Conservation (phyloP, 2,329 filamentous ascomycete genomes). For the Monilinia vaccinii-corymbosi region DNA sequence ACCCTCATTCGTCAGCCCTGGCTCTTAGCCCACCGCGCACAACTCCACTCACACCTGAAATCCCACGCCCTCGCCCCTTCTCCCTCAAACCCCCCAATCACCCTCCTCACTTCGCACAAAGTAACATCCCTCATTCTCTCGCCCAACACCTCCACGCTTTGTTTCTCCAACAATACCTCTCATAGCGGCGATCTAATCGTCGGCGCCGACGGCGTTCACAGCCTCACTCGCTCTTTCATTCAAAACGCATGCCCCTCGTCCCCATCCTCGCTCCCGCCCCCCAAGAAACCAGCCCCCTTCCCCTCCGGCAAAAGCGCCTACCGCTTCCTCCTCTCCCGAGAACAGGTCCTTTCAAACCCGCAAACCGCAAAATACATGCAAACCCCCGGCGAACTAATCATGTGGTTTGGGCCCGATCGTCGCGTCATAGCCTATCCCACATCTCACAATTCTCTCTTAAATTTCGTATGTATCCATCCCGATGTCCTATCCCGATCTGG, state of each 20-base stretch:
- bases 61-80: slow-evolving; percentile 33
- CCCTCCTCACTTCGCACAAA: slow-evolving; percentile 34
- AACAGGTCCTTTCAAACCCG: slow-evolving; percentile 29
- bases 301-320: slow-evolving; percentile 19
- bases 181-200: neutral
- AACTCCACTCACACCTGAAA: slow-evolving; percentile 45
- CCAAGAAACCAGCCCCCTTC: neutral
- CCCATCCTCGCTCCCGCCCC: neutral
- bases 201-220: slow-evolving; percentile 3
- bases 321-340: slow-evolving; percentile 17
- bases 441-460: slow-evolving; percentile 35
- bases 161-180: slow-evolving; percentile 36
- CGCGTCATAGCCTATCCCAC: slow-evolving; percentile 41
- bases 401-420: slow-evolving; percentile 36
- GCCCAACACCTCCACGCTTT: slow-evolving; percentile 32
- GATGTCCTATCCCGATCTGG: slow-evolving; percentile 31
- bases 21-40: slow-evolving; percentile 44
- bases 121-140: slow-evolving; percentile 35
- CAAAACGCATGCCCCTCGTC: neutral
- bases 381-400: slow-evolving; percentile 26
- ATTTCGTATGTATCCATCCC: slow-evolving; percentile 45
- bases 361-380: slow-evolving; percentile 29
- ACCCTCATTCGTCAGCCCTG: slow-evolving; percentile 29
- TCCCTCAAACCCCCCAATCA: slow-evolving; percentile 30
- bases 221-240: neutral